Evolutionary conservation across 768 basidiomycete genomes (phyloP), one percentile per base, ranked within the genome.

Genomic region (Melanogaster broomeanus): DNA sequence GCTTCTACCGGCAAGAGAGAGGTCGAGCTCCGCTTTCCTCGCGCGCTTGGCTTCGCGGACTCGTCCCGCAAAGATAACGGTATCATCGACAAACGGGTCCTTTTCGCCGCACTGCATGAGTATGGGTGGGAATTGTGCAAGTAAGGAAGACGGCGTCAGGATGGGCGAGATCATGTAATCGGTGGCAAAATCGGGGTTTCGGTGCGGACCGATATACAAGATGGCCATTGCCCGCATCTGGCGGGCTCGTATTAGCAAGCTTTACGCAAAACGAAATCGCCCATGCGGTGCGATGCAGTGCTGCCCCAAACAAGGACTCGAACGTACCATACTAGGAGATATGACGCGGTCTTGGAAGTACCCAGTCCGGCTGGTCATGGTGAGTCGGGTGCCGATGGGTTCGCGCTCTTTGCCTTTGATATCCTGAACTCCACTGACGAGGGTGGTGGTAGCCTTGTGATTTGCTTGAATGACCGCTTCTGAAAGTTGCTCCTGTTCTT

Each of bases 171-270:
- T 85, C 73, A 92, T 87, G 71, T 98, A 98, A 75, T 99, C 95
- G 16, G 88, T 88, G 49, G 84, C 82, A 67, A 99, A 95, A 69
- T 98, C 94, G 7, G 97, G 97, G 66, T 93, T 89, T 45, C 86
- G 87, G 62, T 90, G 83, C 1, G 97, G 96, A 1, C 96, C 96
- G 52, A 99, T 88, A 72, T 97, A 97, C 56, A 96, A 73, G 64
- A 97, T 95, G 3, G 96, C 96, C 97, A 99, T 99, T 0, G 96
- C 95, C 31, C 97, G 90, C 93, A 98, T 98, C 96, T 98, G 39
- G 50, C 31, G n/a, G 41, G 15, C n/a, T 49, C n/a, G 24, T 38
- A n/a, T 64, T 31, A 65, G 43, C 40, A 30, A 21, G 43, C 15
- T 13, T 34, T 37, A 38, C 37, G 11, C n/a, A 13, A n/a, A 16